Evolutionary conservation across 768 basidiomycete genomes (phyloP).

Genomic region (Russula vinacea): DNA sequence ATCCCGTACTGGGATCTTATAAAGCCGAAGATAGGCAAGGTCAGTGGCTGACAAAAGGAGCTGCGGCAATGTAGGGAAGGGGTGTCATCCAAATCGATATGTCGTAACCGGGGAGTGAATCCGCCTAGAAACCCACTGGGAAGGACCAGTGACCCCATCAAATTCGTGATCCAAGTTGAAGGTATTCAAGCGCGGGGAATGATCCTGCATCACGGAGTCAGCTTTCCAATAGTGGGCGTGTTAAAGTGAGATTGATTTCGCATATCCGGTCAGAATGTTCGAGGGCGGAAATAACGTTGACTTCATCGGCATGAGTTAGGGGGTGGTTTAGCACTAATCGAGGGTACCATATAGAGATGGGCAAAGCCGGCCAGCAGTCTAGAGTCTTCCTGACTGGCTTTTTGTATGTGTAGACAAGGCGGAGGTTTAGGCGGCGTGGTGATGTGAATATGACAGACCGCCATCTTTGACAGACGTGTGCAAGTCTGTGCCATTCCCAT

Average conservation of each 20-base stretch:
- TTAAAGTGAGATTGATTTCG: conserved; percentile 24
- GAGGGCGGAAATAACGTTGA: conserved; percentile 15
- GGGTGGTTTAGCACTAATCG: conserved; percentile 8
- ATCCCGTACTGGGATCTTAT: conserved; percentile 15
- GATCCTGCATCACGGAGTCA: conserved; percentile 5
- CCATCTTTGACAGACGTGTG: conserved; percentile 23
- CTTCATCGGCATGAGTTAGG: conserved; percentile 10
- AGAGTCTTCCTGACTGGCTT: conserved; percentile 16
- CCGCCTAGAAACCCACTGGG: conserved; percentile 14
- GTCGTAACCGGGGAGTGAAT: conserved; percentile 11
- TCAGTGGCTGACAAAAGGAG: conserved; percentile 16
- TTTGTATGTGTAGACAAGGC: conserved; percentile 23
- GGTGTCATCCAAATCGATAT: conserved; percentile 10
- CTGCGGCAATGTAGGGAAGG: conserved; percentile 14
- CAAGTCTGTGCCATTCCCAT: conserved; percentile 26
- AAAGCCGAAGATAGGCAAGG: conserved; percentile 17
- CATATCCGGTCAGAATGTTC: conserved; percentile 13
- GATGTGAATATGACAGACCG: conserved; percentile 16
- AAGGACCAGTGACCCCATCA: conserved; percentile 11
- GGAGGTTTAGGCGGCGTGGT: conserved; percentile 16
- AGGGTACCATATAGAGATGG: conserved; percentile 22
- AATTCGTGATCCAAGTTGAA: conserved; percentile 11
- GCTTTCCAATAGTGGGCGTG: conserved; percentile 8
- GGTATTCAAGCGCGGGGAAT: conserved; percentile 5
- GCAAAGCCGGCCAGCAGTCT: conserved; percentile 17